A percentile compares a stretch with the other conserved stretches of the same genome.
Evolutionary conservation across 177 flowering plant species (phyloP).

Genomic region (Vitis hybrid): DNA sequence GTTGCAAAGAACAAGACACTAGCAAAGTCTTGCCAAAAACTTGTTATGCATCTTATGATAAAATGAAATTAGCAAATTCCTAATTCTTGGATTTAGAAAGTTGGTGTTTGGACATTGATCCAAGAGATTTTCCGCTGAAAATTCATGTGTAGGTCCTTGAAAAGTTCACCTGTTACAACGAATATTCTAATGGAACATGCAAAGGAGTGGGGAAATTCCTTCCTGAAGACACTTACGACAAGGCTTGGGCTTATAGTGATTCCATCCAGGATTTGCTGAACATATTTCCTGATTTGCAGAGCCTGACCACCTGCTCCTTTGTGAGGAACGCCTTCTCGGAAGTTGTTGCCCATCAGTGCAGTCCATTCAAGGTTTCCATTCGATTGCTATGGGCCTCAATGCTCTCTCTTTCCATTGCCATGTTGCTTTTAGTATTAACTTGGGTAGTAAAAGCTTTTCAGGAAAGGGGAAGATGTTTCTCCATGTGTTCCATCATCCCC

Average conservation of each 20-base stretch:
- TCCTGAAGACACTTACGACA: conserved; percentile 22
- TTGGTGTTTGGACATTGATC: too few species aligned
- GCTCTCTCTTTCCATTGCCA: conserved; percentile 39
- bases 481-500: conserved; percentile 23
- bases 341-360: conserved; percentile 43
- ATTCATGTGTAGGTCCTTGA: conserved; percentile 38
- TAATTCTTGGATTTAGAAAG: too few species aligned
- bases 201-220: conserved; percentile 30
- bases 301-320: conserved; percentile 37
- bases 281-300: conserved; percentile 45
- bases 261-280: conserved; percentile 38
- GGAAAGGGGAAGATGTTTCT: conserved; percentile 29
- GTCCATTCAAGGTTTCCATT: conserved; percentile 34
- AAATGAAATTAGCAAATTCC: too few species aligned
- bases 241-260: conserved; percentile 40
- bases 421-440: conserved; percentile 33
- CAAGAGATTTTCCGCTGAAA: too few species aligned
- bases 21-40: too few species aligned
- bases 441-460: conserved; percentile 39
- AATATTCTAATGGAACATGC: conserved; percentile 25
- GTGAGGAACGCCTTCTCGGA: conserved; percentile 36
- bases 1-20: too few species aligned
- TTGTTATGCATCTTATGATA: too few species aligned
- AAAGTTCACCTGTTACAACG: conserved; percentile 38
- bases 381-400: conserved; percentile 40